phyloP scores from a whole-genome alignment of 257 asterid species.

The Petunia axillaris region DNA sequence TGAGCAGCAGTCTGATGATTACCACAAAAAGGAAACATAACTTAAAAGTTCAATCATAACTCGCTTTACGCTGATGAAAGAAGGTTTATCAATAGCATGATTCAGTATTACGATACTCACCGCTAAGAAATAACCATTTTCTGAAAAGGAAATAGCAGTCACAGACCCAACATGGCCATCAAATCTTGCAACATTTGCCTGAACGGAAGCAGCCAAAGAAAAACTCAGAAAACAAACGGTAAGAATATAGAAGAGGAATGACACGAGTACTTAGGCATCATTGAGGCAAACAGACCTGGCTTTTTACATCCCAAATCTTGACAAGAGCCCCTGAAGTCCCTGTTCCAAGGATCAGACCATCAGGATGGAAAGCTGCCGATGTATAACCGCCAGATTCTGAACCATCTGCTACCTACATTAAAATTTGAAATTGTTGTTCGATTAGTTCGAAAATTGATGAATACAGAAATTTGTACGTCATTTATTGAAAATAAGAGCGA shows the following conservation, averaged over 20 bases:
- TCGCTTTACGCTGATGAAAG: neutral
- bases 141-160: constrained; percentile 91
- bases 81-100: neutral
- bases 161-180: constrained; percentile 88
- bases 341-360: constrained; percentile 97
- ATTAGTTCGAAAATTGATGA: neutral
- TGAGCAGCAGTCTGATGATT: constrained; percentile 89
- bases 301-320: constrained; percentile 98
- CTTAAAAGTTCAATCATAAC: neutral
- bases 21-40: constrained; percentile 25
- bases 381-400: constrained; percentile 81
- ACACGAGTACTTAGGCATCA: neutral
- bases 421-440: neutral
- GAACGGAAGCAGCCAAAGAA: constrained; percentile 20
- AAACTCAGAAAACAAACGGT: neutral
- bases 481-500: constrained; percentile 9
- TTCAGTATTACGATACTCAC: constrained; percentile 51
- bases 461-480: neutral
- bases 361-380: constrained; percentile 98
- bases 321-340: constrained; percentile 77
- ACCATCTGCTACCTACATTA: constrained; percentile 74
- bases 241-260: neutral
- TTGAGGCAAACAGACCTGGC: constrained; percentile 62
- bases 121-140: constrained; percentile 96
- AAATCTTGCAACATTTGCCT: constrained; percentile 87